These are phyloP conservation scores for Thelephora ganbajun DNA, from an alignment of 768 basidiomycete species.

Conservation along the genomic window DNA sequence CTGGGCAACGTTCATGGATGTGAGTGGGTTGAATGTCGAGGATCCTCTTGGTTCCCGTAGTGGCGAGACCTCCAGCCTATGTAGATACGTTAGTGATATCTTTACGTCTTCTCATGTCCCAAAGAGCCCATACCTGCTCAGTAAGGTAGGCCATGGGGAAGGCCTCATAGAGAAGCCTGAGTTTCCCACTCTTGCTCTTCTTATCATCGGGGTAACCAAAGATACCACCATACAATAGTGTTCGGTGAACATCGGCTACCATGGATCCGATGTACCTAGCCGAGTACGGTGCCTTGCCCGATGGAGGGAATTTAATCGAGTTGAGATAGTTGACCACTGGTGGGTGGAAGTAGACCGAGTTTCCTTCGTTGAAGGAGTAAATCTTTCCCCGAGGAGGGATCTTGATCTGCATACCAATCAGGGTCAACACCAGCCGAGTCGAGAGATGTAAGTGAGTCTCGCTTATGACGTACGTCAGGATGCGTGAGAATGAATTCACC, in stretches of 20 bases:
- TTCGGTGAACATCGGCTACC: constrained; percentile 98
- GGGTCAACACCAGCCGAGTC: constrained; percentile 1
- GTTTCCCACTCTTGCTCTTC: constrained; percentile 93
- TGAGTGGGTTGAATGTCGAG: constrained; percentile 76
- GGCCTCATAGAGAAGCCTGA: constrained; percentile 90
- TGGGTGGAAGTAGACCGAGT: constrained; percentile 84
- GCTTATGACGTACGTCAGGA: constrained; percentile 51
- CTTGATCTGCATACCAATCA: constrained; percentile 44
- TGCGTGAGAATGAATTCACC: constrained; percentile 99
- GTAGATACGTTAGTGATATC: constrained; percentile 9
- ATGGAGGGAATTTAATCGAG: constrained; percentile 79
- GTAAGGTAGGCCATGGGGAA: constrained; percentile 96
- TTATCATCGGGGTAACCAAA: constrained; percentile 98
- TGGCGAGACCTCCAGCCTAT: constrained; percentile 92
- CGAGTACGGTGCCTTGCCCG: constrained; percentile 75
- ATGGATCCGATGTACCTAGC: constrained; percentile 95
- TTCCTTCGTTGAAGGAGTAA: constrained; percentile 99
- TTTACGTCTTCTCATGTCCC: background rate
- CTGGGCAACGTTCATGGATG: constrained; percentile 87
- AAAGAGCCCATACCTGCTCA: constrained; percentile 52
- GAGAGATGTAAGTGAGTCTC: constrained; percentile 1
- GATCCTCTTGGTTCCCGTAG: constrained; percentile 88
- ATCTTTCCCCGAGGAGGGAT: constrained; percentile 95
- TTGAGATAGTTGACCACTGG: constrained; percentile 75
- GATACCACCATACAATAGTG: constrained; percentile 93